These are phyloP conservation scores for Moniliella sp. DNA, from an alignment of 1,284 basidiomycete genomes.

Conservation along the genomic window DNA sequence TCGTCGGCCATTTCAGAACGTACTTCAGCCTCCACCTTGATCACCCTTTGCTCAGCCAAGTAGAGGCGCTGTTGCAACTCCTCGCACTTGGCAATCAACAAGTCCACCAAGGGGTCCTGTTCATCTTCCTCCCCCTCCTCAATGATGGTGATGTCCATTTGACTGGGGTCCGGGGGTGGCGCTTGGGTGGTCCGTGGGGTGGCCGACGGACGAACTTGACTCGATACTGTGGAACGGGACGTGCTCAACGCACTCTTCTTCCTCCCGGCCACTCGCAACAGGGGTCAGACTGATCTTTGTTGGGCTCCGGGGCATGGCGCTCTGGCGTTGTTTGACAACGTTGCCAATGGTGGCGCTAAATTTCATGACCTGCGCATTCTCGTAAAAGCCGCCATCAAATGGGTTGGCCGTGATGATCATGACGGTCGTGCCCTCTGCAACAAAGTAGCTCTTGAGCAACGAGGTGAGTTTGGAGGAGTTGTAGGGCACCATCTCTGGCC, in stretches of 20 bases:
- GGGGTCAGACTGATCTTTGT: not conserved
- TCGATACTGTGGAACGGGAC: constrained; percentile 13
- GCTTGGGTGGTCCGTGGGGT: not conserved
- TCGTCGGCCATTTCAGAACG: constrained; percentile 73
- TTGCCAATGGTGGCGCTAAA: constrained; percentile 83
- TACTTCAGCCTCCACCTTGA: constrained; percentile 63
- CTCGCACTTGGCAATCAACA: constrained; percentile 40
- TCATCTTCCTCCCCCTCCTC: constrained; percentile 46
- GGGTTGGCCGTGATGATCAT: constrained; percentile 99
- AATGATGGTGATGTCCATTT: constrained; percentile 1
- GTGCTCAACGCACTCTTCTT: constrained; percentile 2
- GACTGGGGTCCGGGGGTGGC: not conserved
- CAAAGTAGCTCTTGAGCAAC: constrained; percentile 87
- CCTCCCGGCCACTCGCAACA: not conserved
- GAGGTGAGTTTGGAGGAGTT: constrained; percentile 89
- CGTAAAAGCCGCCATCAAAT: constrained; percentile 88
- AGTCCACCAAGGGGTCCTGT: constrained; percentile 69
- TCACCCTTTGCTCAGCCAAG: constrained; percentile 65
- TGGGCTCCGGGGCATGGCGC: not conserved
- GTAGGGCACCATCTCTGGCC: constrained; percentile 69
- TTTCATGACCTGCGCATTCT: constrained; percentile 93
- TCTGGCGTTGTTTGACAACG: constrained; percentile 49
- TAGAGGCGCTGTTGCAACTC: constrained; percentile 42
- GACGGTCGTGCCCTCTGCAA: constrained; percentile 40
- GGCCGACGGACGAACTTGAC: too few species aligned